phyloP scores from a whole-genome alignment of 75 land plant genomes.

The Ceratopteris richardii region DNA sequence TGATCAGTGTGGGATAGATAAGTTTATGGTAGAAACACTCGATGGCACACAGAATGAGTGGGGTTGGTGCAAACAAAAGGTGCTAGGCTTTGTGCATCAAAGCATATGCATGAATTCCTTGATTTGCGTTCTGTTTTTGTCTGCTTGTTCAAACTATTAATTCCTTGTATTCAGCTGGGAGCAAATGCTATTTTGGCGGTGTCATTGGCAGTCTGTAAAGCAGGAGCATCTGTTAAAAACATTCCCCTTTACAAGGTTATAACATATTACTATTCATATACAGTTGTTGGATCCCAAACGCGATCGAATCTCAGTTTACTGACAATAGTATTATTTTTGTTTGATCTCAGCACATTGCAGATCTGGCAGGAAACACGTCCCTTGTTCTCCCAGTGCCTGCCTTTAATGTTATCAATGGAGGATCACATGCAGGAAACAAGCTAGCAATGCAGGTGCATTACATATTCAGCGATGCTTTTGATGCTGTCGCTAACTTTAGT shows the following conservation, averaged over 20 bases:
- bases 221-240: constrained; percentile 72
- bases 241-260: constrained; percentile 88
- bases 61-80: constrained; percentile 99
- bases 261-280: neutral
- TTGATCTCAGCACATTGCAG: constrained; percentile 76
- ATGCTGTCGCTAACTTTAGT: no score
- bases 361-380: constrained; percentile 87
- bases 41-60: constrained; percentile 96
- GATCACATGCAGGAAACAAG: constrained; percentile 98
- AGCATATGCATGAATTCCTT: no score
- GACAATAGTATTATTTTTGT: no score
- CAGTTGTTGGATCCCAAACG: no score
- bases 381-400: constrained; percentile 95
- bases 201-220: constrained; percentile 95
- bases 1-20: constrained; percentile 76
- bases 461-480: no score
- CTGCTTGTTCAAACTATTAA: no score
- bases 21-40: constrained; percentile 86
- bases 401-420: constrained; percentile 99
- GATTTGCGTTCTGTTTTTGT: no score
- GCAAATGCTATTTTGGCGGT: constrained; percentile 97
- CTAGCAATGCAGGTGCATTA: constrained; percentile 87
- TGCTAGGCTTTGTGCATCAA: constrained; percentile 9
- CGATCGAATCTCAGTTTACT: no score
- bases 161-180: constrained; percentile 51